Conservation (phyloP, 768 basidiomycete genomes). For the Ramaria sp. region DNA sequence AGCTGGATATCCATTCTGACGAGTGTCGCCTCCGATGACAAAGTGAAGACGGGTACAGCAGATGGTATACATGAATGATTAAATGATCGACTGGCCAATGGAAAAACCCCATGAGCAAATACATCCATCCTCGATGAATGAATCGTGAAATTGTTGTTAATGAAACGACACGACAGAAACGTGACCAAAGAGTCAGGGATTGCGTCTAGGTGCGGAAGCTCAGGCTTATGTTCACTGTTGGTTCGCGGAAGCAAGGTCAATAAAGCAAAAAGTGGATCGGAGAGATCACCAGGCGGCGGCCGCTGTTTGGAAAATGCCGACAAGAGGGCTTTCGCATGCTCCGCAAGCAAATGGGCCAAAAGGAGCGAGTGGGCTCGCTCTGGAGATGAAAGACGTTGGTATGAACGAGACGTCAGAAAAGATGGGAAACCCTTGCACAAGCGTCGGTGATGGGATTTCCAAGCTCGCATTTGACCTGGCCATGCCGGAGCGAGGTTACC, state of each 20-base stretch:
- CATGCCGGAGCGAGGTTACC: constrained; percentile 3
- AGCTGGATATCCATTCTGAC: constrained; percentile 57
- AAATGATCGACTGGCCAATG: constrained; percentile 67
- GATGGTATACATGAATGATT: constrained; percentile 79
- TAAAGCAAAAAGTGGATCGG: constrained; percentile 25
- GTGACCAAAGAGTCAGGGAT: constrained; percentile 18
- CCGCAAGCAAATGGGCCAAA: constrained; percentile 51
- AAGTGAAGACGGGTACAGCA: constrained; percentile 49
- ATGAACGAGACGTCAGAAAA: constrained; percentile 36
- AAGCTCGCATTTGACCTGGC: constrained; percentile 59
- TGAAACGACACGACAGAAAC: constrained; percentile 46
- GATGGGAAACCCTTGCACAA: constrained; percentile 52
- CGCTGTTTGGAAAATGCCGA: neutral
- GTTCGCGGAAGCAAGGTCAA: constrained; percentile 38
- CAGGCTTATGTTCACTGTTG: constrained; percentile 14
- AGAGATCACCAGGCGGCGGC: constrained; percentile 4
- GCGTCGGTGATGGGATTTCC: constrained; percentile 53
- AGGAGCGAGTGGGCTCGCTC: constrained; percentile 53
- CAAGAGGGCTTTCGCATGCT: constrained; percentile 11
- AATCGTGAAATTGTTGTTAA: constrained; percentile 74
- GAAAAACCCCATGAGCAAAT: constrained; percentile 67
- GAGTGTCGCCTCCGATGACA: constrained; percentile 16
- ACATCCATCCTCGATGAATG: constrained; percentile 47
- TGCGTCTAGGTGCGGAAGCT: constrained; percentile 24
- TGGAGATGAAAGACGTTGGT: constrained; percentile 38